These are phyloP conservation scores for Gossypium australe DNA, from an alignment of 345 rosid genomes.

Conservation along the genomic window DNA sequence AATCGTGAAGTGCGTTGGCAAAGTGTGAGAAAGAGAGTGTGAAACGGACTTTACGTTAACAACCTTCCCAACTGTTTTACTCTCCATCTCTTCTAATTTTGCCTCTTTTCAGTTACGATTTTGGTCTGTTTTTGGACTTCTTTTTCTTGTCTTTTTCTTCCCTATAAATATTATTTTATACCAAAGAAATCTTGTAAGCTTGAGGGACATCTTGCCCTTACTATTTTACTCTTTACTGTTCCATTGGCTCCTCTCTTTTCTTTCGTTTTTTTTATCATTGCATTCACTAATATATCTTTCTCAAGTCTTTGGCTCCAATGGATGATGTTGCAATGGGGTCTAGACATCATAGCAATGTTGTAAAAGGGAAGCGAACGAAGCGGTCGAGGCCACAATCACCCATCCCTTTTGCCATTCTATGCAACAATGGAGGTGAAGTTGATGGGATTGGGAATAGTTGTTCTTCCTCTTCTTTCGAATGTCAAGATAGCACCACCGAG, in stretches of 20 bases:
- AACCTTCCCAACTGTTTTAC: slow-evolving; percentile 26
- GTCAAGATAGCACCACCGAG: slow-evolving; percentile 36
- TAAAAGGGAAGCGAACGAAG: slow-evolving; percentile 82
- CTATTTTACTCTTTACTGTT: slow-evolving; percentile 20
- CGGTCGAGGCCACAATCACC: slow-evolving; percentile 64
- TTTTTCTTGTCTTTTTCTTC: not conserved
- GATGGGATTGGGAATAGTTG: slow-evolving; percentile 4
- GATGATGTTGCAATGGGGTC: slow-evolving; percentile 32
- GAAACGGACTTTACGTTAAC: slow-evolving; percentile 47
- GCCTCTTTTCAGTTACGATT: slow-evolving; percentile 39
- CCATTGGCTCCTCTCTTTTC: not conserved
- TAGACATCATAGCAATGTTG: slow-evolving; percentile 33
- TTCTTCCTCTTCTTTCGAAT: slow-evolving; percentile 32
- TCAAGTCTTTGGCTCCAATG: slow-evolving; percentile 8
- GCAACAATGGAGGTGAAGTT: slow-evolving; percentile 18
- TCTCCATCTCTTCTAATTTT: slow-evolving; percentile 32
- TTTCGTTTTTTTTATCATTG: slow-evolving; percentile 9
- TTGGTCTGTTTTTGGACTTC: slow-evolving; percentile 10
- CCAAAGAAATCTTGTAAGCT: too few relatives aligned
- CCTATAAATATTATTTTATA: not conserved
- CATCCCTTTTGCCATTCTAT: slow-evolving; percentile 36
- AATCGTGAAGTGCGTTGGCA: slow-evolving; percentile 25
- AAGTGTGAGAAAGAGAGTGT: slow-evolving; percentile 73
- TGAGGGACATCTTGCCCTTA: slow-evolving; percentile 4
- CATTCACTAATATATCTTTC: not conserved